Percentiles rank a stretch among this genome's conserved stretches.
phyloP scores from a whole-genome alignment of 495 filamentous ascomycete genomes.

The Penicillium diatomitis region DNA sequence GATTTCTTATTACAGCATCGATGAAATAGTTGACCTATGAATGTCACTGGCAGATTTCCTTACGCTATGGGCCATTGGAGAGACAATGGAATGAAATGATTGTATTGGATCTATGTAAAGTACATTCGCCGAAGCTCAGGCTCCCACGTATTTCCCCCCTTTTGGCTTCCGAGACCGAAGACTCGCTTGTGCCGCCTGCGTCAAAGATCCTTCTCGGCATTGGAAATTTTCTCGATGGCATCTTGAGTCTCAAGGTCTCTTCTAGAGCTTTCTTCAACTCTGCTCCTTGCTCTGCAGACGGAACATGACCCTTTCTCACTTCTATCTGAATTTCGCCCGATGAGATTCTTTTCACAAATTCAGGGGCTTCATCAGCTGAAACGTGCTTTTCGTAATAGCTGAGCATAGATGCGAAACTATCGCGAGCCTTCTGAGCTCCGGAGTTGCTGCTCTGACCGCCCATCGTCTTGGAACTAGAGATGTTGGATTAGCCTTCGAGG shows the following conservation, averaged over 20 bases:
- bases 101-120: background rate
- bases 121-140: background rate
- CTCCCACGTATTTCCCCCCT: background rate
- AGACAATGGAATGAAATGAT: background rate
- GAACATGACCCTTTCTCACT: background rate
- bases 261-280: background rate
- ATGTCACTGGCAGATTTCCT: background rate
- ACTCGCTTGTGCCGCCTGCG: background rate
- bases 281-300: background rate
- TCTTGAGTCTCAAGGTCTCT: background rate
- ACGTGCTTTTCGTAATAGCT: background rate
- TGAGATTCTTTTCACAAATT: background rate
- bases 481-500: background rate
- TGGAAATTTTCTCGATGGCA: background rate
- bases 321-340: background rate
- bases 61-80: background rate
- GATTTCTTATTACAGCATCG: background rate
- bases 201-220: background rate
- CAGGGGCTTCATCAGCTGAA: background rate
- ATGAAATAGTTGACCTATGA: background rate
- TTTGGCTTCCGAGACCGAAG: background rate
- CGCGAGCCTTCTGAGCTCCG: background rate
- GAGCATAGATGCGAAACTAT: background rate
- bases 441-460: background rate
- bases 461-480: background rate